Evolutionary conservation across 495 filamentous ascomycete species (phyloP), one percentile per base, ranked within the genome.

Genomic region (Aspergillus sclerotiicarbonarius): DNA sequence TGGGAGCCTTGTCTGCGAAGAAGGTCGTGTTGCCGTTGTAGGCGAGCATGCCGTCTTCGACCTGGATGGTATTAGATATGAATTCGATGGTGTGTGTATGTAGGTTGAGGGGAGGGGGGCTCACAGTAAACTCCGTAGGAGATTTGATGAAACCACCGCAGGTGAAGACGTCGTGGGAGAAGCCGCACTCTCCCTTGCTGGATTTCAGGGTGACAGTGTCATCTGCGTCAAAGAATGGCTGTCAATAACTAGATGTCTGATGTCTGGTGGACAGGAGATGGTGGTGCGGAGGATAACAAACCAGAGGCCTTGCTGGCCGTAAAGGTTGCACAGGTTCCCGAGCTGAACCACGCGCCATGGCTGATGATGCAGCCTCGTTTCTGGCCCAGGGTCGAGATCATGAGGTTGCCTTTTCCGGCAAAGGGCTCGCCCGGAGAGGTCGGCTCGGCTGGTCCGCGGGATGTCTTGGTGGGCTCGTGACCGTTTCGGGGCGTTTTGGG

Each of bases 261-360:
- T 9, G 47, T 20, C 16, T 33, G 10, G 25, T 31, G 25, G 19
- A 32, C 16, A 45, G 16, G 8, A 1, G 7, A 30, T n/a, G n/a
- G 0, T 53, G 44, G 25, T 30, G 37, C 39, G 12, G 16, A 44
- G 25, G 12, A 25, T 15, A 29, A 71, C 71, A 29, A 33, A 80
- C 80, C 80, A 43, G 80, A 75, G 0, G 69, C 58, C 35, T 70
- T 66, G 41, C 80, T 73, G 1, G 82, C 78, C 4, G 78, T 84
- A 71, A 85, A 90, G 8, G 83, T 87, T 6, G 88, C 88, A 65
- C 87, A 90, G 1, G 87, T 87, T 0, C 88, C 88, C 13, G 76
- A 78, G 0, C 76, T 75, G 63, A 84, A 91, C 88, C 88, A 91
- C 3, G 78, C 82, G 10, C 88, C 88, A 8, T 68, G 73, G 61